Base-by-base conservation (phyloP, 2,329 filamentous ascomycete species). In the Penicillium sclerotigenum region DNA sequence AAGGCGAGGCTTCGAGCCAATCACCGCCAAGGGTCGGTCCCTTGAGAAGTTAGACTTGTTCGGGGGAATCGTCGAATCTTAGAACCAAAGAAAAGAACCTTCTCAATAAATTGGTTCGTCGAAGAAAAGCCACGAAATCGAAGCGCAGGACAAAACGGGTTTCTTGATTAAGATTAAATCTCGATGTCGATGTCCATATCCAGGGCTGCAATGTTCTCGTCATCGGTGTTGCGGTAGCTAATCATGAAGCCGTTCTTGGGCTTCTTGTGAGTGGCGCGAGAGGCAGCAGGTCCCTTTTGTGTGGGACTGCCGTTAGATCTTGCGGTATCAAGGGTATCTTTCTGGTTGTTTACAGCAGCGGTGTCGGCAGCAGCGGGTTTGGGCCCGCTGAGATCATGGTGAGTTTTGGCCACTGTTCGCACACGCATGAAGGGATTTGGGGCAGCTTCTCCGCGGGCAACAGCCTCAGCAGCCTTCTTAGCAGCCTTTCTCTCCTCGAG, bases 181-280 rank as follows among this genome's bases (percentile, higher is more conserved):
- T 96, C 91, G 66, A 96, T 87, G 65, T 97, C 93, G 71, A 97
- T 91, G 28, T 91, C 93, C 65, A 97, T 77, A 71, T 97, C 94
- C 78, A 97, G 79, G 26, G 86, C 83, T 1, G 88, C 91, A 73
- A 97, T 93, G 54, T 97, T 88, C 69, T 97, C 94, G 69, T 97
- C 94, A 59, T 96, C 92, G 79, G 89, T 88, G 55, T 91, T 83
- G 29, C 88, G 87, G 75, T 89, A 82, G 64, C 81, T 87, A 68
- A 93, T 89, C 47, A 91, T 88, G 61, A 83, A 70, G 1, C 82
- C 81, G 4, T 66, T 71, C 56, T 77, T 75, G 36, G 71, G 67
- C 56, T 73, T 73, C 52, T 72, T 73, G 40, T 69, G 66, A 2
- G 61, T 65, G 42, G 54, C n/a, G 55, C 63, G 16, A 34, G 48